Conservation (phyloP, 139 green algal species). For the Auxenochlorella pyrenoidosa region DNA sequence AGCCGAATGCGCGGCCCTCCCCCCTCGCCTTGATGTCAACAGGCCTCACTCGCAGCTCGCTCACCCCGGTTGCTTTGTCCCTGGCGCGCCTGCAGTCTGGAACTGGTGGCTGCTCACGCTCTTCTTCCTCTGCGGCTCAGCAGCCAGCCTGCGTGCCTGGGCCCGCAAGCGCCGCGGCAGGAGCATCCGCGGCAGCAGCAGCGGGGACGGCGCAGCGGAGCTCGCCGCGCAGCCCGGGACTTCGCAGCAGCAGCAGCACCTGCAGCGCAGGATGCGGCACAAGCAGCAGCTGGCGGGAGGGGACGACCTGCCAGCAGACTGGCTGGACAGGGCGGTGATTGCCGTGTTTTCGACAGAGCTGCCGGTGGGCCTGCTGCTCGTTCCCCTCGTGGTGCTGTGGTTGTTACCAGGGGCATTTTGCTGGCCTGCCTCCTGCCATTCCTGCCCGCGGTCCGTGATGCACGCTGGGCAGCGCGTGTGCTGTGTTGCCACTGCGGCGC, state of each 20-base stretch:
- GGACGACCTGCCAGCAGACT: neutral
- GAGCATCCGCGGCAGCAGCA: neutral
- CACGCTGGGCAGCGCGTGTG: neutral
- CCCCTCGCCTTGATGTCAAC: no score
- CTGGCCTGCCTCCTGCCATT: no score
- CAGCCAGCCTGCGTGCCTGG: conserved; percentile 10
- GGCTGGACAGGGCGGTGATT: neutral
- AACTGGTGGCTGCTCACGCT: conserved; percentile 41
- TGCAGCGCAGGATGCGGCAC: no score
- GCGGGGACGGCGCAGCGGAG: neutral
- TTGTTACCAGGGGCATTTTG: no score
- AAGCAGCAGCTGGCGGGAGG: neutral
- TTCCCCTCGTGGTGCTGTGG: neutral
- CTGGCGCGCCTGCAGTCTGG: neutral
- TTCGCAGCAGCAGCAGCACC: neutral
- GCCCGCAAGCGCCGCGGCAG: neutral
- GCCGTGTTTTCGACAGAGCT: neutral
- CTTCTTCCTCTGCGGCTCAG: conserved; percentile 8
- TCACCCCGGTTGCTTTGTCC: no score
- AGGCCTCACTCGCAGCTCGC: no score
- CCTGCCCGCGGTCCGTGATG: no score
- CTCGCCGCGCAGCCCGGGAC: neutral
- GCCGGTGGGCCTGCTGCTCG: conserved; percentile 14
- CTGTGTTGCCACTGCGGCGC: neutral
- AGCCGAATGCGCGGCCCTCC: neutral